Base-by-base conservation (phyloP, 2,329 filamentous ascomycete species). In the Drechslera avenae region DNA sequence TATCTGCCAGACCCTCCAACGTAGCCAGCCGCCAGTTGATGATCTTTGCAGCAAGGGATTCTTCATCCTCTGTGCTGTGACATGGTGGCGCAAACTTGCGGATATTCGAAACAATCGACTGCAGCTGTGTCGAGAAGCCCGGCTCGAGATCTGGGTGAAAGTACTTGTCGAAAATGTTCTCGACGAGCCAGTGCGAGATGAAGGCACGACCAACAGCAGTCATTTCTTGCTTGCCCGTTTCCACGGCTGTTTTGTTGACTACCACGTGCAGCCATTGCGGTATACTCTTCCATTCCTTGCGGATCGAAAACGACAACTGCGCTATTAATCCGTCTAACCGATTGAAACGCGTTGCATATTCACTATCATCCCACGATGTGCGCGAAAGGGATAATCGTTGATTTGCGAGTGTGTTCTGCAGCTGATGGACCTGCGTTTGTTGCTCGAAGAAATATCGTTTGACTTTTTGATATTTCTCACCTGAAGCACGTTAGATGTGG, bases 361-460 rank as follows among this genome's bases (percentile, higher is more conserved):
- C 93, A 73, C 86, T 96, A 71, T 99, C 94, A 70, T 99, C 94
- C 45, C 97, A 86, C 1, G 92, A 90, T 1, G 93, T 97, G 54
- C 92, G 89, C 17, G 93, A 97, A 70, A 95, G 89, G 3, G 94
- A 94, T 73, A 99, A 87, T 51, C 93, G 88, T 75, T 97, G 94
- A 73, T 96, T 94, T 50, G 94, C 94, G 45, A 99, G 84, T n/a
- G 91, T 94, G 73, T 99, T 97, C 73, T 99, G 94, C 14, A 99
- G 82, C 65, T 94, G 89, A 73, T 97, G 93, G 18, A 97, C 89
- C 74, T 97, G 92, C 14, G 86, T 82, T 60, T 87, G 89, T 64
- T 96, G 88, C 59, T 97, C 94, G 73, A 97, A 97, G 72, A 97
- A 99, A 65, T 97, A 89, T 48, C 91, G 87, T 79, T 99, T 99